phyloP scores from a whole-genome alignment of 108 stramenopile species.

The Bacterosira constricta region DNA sequence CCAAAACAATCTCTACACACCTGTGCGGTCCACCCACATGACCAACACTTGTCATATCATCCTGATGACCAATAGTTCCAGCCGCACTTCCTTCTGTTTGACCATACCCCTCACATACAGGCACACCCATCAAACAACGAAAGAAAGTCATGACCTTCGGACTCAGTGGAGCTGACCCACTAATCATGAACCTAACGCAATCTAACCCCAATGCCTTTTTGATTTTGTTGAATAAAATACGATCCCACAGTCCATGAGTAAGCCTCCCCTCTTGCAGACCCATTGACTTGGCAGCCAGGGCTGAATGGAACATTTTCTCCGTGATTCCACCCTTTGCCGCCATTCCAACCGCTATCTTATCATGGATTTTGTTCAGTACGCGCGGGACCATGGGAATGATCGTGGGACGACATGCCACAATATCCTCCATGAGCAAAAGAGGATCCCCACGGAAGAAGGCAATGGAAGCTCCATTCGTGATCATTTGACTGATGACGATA shows the following conservation, averaged over 20 bases:
- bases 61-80: slow-evolving; percentile 64
- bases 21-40: slow-evolving; percentile 94
- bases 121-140: slow-evolving; percentile 85
- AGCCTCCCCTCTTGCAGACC: slow-evolving; percentile 65
- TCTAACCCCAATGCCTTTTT: slow-evolving; percentile 91
- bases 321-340: slow-evolving; percentile 87
- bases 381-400: slow-evolving; percentile 91
- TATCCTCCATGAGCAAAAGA: slow-evolving; percentile 79
- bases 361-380: slow-evolving; percentile 94
- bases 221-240: slow-evolving; percentile 91
- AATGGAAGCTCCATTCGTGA: slow-evolving; percentile 73
- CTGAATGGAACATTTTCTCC: slow-evolving; percentile 87
- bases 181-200: slow-evolving; percentile 82
- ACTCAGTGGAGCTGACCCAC: slow-evolving; percentile 93
- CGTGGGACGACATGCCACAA: slow-evolving; percentile 91
- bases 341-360: slow-evolving; percentile 90
- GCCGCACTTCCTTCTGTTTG: slow-evolving; percentile 94
- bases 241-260: slow-evolving; percentile 89
- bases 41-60: slow-evolving; percentile 84
- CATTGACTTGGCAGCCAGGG: slow-evolving; percentile 84
- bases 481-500: slow-evolving; percentile 61
- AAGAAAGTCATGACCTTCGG: slow-evolving; percentile 91
- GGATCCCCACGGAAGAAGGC: slow-evolving; percentile 91
- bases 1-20: slow-evolving; percentile 84
- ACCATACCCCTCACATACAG: slow-evolving; percentile 97